phyloP scores from a whole-genome alignment of 352 stramenopile species.

The Phytophthora rubi region DNA sequence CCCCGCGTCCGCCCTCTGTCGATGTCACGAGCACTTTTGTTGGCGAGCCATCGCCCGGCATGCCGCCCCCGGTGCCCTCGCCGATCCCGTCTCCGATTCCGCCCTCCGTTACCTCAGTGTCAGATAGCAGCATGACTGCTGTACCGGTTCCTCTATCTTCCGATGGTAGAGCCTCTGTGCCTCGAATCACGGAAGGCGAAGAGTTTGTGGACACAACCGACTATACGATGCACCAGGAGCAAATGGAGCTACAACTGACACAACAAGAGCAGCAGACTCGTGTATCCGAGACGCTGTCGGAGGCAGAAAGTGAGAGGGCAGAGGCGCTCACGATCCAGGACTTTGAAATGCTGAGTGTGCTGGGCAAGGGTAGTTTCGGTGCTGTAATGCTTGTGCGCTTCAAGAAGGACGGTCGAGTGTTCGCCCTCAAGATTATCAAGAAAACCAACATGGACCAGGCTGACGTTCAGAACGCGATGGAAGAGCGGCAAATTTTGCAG shows the following conservation, averaged over 20 bases:
- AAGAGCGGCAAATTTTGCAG: constrained; percentile 90
- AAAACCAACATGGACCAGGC: constrained; percentile 89
- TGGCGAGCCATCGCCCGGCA: constrained; percentile 48
- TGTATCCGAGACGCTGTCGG: constrained; percentile 11
- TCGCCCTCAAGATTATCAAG: constrained; percentile 92
- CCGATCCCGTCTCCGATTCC: constrained; percentile 31
- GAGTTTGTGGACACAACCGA: constrained; percentile 44
- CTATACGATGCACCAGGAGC: constrained; percentile 37
- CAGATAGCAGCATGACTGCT: constrained; percentile 10
- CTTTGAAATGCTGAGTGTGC: constrained; percentile 91
- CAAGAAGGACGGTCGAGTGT: constrained; percentile 89
- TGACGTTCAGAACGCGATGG: constrained; percentile 88
- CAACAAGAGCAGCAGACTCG: constrained; percentile 18
- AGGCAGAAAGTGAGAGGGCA: constrained; percentile 21
- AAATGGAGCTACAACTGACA: constrained; percentile 36
- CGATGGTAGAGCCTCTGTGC: constrained; percentile 21
- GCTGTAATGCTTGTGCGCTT: constrained; percentile 91
- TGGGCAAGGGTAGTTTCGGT: constrained; percentile 88
- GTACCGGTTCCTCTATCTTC: constrained; percentile 5
- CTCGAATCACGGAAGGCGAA: constrained; percentile 42
- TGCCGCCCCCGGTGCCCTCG: constrained; percentile 44
- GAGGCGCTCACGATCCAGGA: constrained; percentile 88
- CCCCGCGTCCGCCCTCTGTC: constrained; percentile 29
- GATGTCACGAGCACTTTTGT: constrained; percentile 49
- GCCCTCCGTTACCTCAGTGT: constrained; percentile 14